Evolutionary conservation across 75 land plant species (phyloP).

Genomic region (Selaginella moellendorffii): DNA sequence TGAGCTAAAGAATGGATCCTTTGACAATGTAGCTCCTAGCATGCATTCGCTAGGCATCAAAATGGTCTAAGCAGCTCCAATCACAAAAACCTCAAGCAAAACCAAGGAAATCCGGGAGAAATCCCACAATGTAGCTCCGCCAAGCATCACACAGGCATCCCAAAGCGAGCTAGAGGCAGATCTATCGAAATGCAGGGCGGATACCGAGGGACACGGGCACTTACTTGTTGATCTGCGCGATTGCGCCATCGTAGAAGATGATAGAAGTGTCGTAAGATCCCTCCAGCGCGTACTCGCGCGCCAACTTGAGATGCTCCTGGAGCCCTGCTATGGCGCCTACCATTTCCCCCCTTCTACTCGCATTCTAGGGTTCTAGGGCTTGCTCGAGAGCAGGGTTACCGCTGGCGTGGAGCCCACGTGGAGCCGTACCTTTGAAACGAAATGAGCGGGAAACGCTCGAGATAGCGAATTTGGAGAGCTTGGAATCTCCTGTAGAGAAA

Average conservation of each 20-base stretch:
- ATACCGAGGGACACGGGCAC: neutral
- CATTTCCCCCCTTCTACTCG: conserved; percentile 21
- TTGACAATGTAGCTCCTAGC: neutral
- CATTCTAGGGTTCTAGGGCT: conserved; percentile 1
- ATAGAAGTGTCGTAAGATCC: conserved; percentile 86
- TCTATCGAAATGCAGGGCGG: too few relatives aligned
- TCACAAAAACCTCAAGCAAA: neutral
- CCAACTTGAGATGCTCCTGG: conserved; percentile 76
- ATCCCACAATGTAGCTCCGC: neutral
- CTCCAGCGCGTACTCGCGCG: conserved; percentile 77
- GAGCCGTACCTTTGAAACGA: too few relatives aligned
- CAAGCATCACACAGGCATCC: neutral
- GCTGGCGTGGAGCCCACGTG: too few relatives aligned
- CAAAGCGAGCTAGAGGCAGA: neutral
- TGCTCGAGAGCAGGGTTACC: too few relatives aligned
- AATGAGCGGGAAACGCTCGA: too few relatives aligned
- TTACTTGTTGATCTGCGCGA: conserved; percentile 98
- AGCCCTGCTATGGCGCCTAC: conserved; percentile 39
- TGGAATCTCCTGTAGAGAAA: too few relatives aligned
- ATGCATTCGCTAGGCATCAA: neutral
- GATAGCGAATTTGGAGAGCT: too few relatives aligned
- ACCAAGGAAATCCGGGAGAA: neutral
- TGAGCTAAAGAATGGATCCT: too few relatives aligned
- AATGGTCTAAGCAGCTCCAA: neutral
- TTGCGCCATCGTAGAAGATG: conserved; percentile 92